Evolutionary conservation across 257 asterid genomes (phyloP), one percentile per base, ranked within the genome.

Genomic region (Capsicum chinense): DNA sequence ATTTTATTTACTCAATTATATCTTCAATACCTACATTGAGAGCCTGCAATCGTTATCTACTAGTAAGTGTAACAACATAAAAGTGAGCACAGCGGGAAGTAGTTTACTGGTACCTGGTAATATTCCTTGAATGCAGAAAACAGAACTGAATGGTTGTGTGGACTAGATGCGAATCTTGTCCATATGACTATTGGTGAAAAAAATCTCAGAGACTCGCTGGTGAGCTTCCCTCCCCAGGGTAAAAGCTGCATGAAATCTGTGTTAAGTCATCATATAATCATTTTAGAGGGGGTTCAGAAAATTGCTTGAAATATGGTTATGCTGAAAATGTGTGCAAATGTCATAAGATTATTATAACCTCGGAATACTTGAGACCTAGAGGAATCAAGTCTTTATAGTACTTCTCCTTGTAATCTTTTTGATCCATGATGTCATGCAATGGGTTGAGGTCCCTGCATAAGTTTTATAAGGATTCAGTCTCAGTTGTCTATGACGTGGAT

Each of bases 141-240:
- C 39, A 94, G 82, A 78, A 86, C 89, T 70, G 80, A 83, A 83
- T 92, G 90, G 64, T 91, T 92, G 84, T 90, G 76, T 80, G 87
- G 86, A 85, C 90, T 85, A 14, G 97, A 85, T 84, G 95, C 83
- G 86, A 93, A 95, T 90, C 89, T 93, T 81, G 95, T 89, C 99
- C 98, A 95, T 87, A 95, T 86, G 70, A 94, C 96, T 73, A 95
- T 90, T 7, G 99, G 99, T 33, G 99, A 95, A 91, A 95, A 95
- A 85, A 94, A 95, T 58, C 87, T 92, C 87, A 95, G 78, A 8
- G 99, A 95, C 81, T 95, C 99, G 7, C 93, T 58, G 13, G 98
- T 95, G 81, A 95, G 87, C 91, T 92, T 95, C 83, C 99, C 99
- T 81, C 99, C 99, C 99, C 99, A 95, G 21, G 99, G 99, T 84